Conservation (phyloP, 331 rosid species). For the Spiraea crenata region DNA sequence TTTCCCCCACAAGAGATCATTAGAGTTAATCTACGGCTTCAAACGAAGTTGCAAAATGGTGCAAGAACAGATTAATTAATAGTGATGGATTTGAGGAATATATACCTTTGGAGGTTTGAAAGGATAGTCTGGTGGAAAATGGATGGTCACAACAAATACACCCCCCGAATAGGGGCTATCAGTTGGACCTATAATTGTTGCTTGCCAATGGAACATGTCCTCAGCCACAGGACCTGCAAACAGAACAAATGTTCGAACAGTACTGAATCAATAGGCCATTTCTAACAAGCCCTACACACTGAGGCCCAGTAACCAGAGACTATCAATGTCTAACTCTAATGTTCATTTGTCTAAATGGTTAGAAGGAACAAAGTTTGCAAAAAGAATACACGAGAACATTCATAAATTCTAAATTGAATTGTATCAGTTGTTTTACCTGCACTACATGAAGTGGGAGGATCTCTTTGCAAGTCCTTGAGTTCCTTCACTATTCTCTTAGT, state of each 20-base stretch:
- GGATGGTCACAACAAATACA: slow-evolving; percentile 80
- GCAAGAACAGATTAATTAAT: not conserved
- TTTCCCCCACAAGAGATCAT: not conserved
- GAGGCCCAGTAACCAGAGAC: no score
- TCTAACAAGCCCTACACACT: no score
- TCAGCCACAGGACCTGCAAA: slow-evolving; percentile 74
- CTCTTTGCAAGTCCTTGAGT: slow-evolving; percentile 91
- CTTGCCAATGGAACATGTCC: slow-evolving; percentile 94
- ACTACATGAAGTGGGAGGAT: slow-evolving; percentile 95
- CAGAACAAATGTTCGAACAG: slow-evolving; percentile 1
- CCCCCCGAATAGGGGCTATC: slow-evolving; percentile 95
- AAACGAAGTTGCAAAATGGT: not conserved
- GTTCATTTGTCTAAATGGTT: no score
- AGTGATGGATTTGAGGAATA: not conserved
- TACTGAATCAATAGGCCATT: not conserved
- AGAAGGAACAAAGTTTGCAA: no score
- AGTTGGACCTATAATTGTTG: slow-evolving; percentile 89
- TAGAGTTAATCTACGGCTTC: not conserved
- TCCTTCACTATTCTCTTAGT: slow-evolving; percentile 84
- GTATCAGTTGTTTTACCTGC: slow-evolving; percentile 52
- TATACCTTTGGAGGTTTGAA: slow-evolving; percentile 93
- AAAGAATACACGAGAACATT: no score
- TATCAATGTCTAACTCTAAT: no score
- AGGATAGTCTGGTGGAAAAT: slow-evolving; percentile 93
- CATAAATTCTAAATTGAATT: no score